Evolutionary conservation across 306 rosid genomes (phyloP).

Genomic region (Malus orientalis): DNA sequence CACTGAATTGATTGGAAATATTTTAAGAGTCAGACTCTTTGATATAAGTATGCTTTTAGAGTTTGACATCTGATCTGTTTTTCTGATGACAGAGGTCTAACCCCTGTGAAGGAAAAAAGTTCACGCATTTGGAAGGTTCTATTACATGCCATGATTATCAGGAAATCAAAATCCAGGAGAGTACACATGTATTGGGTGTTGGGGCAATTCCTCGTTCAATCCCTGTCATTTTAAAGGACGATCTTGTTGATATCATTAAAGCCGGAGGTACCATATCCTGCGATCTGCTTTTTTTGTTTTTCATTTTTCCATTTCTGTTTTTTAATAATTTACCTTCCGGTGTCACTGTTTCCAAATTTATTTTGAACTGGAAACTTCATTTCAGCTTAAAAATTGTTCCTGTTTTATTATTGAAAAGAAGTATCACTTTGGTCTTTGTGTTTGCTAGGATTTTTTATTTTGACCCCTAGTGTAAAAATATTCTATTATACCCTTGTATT

Average conservation of each 20-base stretch:
- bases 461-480: neutral
- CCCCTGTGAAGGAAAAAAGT: slow-evolving; percentile 69
- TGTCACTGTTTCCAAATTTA: neutral
- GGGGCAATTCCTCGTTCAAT: slow-evolving; percentile 96
- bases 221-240: slow-evolving; percentile 77
- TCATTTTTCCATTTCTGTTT: neutral
- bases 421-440: neutral
- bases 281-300: neutral
- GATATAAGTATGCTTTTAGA: neutral
- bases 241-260: slow-evolving; percentile 86
- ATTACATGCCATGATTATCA: slow-evolving; percentile 86
- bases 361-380: neutral
- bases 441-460: neutral
- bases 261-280: slow-evolving; percentile 73
- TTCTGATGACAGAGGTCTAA: slow-evolving; percentile 43
- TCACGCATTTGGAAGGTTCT: slow-evolving; percentile 65
- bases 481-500: neutral
- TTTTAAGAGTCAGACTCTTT: neutral
- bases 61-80: slow-evolving; percentile 12
- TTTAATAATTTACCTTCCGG: neutral
- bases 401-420: neutral
- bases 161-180: slow-evolving; percentile 94
- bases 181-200: slow-evolving; percentile 75
- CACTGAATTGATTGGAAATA: neutral
- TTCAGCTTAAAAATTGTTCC: neutral